Evolutionary conservation across 2,329 filamentous ascomycete genomes (phyloP).

Genomic region (Bretziella fagacearum): DNA sequence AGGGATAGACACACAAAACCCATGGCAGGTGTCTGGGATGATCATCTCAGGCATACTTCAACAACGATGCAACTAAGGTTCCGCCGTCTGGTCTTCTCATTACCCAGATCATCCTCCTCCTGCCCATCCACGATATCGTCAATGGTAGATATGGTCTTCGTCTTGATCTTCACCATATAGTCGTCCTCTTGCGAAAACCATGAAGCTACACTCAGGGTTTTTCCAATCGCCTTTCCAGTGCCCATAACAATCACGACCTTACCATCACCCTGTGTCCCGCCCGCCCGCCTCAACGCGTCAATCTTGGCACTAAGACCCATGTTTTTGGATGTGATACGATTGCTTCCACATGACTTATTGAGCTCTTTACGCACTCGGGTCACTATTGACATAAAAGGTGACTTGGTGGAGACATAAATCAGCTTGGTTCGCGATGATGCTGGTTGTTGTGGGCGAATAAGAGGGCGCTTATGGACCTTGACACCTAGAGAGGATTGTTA

Average conservation of each 20-base stretch:
- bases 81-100: constrained; percentile 26
- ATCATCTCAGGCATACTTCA: constrained; percentile 12
- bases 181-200: constrained; percentile 31
- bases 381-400: constrained; percentile 51
- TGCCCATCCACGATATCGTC: constrained; percentile 42
- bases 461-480: constrained; percentile 33
- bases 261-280: constrained; percentile 17
- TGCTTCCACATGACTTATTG: constrained; percentile 27
- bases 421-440: constrained; percentile 28
- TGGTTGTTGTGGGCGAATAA: constrained; percentile 26
- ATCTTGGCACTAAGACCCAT: constrained; percentile 31
- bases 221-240: constrained; percentile 49
- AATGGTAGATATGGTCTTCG: constrained; percentile 45
- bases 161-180: constrained; percentile 40
- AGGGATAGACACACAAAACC: no score
- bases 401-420: constrained; percentile 48
- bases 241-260: constrained; percentile 40
- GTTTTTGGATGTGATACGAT: constrained; percentile 20
- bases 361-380: constrained; percentile 49
- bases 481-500: constrained; percentile 23
- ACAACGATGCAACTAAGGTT: constrained; percentile 36
- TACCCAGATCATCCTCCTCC: constrained; percentile 24
- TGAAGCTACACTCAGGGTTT: constrained; percentile 42
- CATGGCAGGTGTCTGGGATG: neutral
- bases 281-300: constrained; percentile 19